Base-by-base conservation (phyloP, 2,329 filamentous ascomycete genomes). In the Diaporthe sp. region DNA sequence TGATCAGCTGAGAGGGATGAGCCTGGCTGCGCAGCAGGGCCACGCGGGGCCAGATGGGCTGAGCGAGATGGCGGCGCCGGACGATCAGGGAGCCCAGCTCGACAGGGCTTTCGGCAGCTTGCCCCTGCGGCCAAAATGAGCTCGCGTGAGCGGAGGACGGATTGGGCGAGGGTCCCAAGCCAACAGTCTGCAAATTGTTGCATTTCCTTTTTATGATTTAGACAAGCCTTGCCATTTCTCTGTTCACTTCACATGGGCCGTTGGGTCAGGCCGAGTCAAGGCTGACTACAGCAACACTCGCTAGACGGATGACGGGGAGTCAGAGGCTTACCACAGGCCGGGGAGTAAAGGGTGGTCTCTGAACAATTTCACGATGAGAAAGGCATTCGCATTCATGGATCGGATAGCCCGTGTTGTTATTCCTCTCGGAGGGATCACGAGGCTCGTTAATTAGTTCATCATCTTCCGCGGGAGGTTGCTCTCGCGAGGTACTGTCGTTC, bases 51-150 rank as follows among this genome's bases (percentile, higher is more conserved):
- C 78, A 39, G 78, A 75, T 72, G 79, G 76, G 19, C 77, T 77
- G 19, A 73, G 79, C 77, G 85, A 82, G 82, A 86, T 85, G 85
- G 81, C 82, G 2, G 83, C 80, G 31, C 78, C 85, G 37, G 88
- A 89, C 73, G 84, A 77, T 44, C 73, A 89, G 76, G 90, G 89
- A 5, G 89, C 86, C n/a, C 87, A 90, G 79, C 79, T 92, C 77
- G 90, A 92, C 80, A 85, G 88, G 74, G 89, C 87, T 2, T 92
- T 92, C 85, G 90, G 89, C 1, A 85, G 83, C 3, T 83, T 90
- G 82, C 82, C 76, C 7, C 34, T 68, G 12, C 42, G 76, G 61
- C 72, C 87, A 75, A 77, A 75, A 73, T 80, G 73, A 76, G 42
- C n/a, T 55, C 8, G n/a, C 3, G 8, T 4, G 65, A 55, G 34